A percentile compares a stretch with the other conserved stretches of the same genome.
phyloP scores from a whole-genome alignment of 495 filamentous ascomycete genomes.

The Aspergillus bridgeri region DNA sequence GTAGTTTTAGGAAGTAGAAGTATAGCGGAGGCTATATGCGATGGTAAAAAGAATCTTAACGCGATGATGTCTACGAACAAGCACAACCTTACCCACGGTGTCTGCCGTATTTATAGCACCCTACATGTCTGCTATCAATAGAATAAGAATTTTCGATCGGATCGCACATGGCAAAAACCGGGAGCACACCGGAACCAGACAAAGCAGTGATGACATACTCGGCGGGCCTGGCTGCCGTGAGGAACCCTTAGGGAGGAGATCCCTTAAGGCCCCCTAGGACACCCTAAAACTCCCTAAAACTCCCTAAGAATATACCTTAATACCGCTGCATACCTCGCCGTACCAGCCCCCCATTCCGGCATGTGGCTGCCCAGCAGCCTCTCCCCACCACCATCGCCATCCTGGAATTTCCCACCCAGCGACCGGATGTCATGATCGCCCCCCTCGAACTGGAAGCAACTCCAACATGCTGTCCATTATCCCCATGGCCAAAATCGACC shows the following conservation, averaged over 20 bases:
- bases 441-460: slow-evolving; percentile 23
- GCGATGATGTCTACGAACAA: background rate
- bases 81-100: background rate
- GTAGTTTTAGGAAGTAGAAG: background rate
- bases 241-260: background rate
- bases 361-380: background rate
- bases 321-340: background rate
- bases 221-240: background rate
- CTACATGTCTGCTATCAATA: background rate
- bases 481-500: background rate
- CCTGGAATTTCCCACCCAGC: background rate
- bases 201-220: background rate
- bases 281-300: no score
- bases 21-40: background rate
- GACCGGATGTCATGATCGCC: background rate
- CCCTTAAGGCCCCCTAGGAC: no score
- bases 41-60: background rate
- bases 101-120: slow-evolving; percentile 1
- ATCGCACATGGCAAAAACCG: slow-evolving; percentile 7
- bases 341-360: background rate
- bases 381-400: background rate
- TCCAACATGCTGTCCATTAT: slow-evolving; percentile 27
- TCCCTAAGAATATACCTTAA: no score
- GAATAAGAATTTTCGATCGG: background rate
- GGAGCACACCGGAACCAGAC: slow-evolving; percentile 1